Base-by-base conservation (phyloP, 805 yeast genomes). In the Candida oleophila region DNA sequence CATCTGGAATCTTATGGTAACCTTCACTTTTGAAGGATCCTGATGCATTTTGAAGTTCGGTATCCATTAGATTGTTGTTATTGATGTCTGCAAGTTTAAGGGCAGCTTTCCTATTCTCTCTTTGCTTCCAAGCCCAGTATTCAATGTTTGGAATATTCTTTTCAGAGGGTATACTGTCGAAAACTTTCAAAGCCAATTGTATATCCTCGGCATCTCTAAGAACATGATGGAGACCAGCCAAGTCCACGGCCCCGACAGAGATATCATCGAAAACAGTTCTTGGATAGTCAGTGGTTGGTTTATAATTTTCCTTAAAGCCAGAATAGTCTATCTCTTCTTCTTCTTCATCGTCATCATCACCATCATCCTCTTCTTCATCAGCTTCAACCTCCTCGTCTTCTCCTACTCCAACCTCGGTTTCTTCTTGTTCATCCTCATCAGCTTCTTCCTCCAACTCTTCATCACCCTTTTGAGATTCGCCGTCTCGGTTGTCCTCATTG, bases 191-290 rank as follows among this genome's bases (percentile, higher is more conserved):
- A 18, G 87, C 73, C 15, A 85, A 58, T 33, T 58, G 61, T 41
- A 82, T 66, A 62, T 90, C 97, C 60, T 91, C 96, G 1, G 79
- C 81, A 57, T 90, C 96, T 54, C 80, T 81, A 4, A 90, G 65
- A 2, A 81, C 47, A 2, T 62, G 58, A 51, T 84, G 86, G 2
- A 88, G 52, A 16, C 71, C 70, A 3, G 66, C 69, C 19, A 89
- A 55, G 39, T 78, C 81, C 22, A 68, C 55, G 3, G 53, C 45
- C 1, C 55, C 50, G 2, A 58, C 41, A 30, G 65, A 56, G 14
- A 73, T 77, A 12, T 75, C 74, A 34, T 65, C 76, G 47, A 71
- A 81, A 2, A 85, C 89, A 0, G 89, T 76, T 12, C 60, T 50
- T 1, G 92, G 89, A 3, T 51, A 46, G 1, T 60, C 74, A 2